Conservation (phyloP, 257 asterid species). For the Nicotiana undulata region DNA sequence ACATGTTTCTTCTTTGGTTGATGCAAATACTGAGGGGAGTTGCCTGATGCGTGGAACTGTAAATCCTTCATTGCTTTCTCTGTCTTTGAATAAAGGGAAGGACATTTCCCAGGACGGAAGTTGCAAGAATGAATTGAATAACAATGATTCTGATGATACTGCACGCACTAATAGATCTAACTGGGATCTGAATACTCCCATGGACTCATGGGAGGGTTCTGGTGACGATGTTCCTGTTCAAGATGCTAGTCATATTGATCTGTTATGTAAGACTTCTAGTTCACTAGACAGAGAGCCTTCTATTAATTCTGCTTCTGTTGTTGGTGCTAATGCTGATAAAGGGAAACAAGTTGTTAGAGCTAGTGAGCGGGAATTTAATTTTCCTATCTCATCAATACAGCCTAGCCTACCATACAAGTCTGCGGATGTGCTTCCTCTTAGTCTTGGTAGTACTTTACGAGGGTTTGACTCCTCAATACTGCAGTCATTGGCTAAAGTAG, state of each 20-base stretch:
- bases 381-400: slow-evolving; percentile 18
- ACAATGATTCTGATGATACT: slow-evolving; percentile 16
- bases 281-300: slow-evolving; percentile 12
- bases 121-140: slow-evolving; percentile 11
- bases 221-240: slow-evolving; percentile 22
- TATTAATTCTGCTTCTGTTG: slow-evolving; percentile 17
- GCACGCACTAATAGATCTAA: slow-evolving; percentile 42
- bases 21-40: slow-evolving; percentile 12
- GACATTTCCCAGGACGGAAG: slow-evolving; percentile 14
- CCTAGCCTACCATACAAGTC: slow-evolving; percentile 22
- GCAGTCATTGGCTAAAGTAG: slow-evolving; percentile 19
- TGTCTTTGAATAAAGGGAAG: slow-evolving; percentile 32
- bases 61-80: slow-evolving; percentile 43
- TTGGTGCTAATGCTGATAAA: slow-evolving; percentile 25
- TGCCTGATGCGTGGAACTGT: slow-evolving; percentile 18
- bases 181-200: slow-evolving; percentile 86
- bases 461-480: slow-evolving; percentile 19
- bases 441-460: slow-evolving; percentile 43
- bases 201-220: slow-evolving; percentile 87
- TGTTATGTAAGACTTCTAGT: slow-evolving; percentile 17
- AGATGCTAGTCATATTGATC: slow-evolving; percentile 19
- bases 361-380: slow-evolving; percentile 23
- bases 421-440: slow-evolving; percentile 55
- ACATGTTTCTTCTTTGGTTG: slow-evolving; percentile 18
- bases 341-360: slow-evolving; percentile 34